Percentiles rank a stretch among this genome's conserved stretches.
These are phyloP conservation scores for Pythium rhizo-oryzae DNA, from an alignment of 352 stramenopile species.

Conservation along the genomic window DNA sequence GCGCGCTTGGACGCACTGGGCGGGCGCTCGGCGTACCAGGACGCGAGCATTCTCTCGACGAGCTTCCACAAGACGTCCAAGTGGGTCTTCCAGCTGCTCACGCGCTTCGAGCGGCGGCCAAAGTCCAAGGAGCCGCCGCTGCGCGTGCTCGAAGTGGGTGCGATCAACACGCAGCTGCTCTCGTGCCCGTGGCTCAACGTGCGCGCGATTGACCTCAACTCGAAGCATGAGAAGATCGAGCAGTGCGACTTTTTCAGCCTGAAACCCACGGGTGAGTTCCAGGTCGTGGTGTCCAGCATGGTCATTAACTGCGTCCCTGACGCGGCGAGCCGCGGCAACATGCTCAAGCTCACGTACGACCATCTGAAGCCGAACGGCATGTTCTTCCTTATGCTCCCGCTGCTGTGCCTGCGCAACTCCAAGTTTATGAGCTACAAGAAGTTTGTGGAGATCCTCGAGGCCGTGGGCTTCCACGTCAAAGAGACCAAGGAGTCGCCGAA, in stretches of 20 bases:
- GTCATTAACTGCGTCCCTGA: conserved; percentile 96
- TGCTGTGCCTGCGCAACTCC: conserved; percentile 76
- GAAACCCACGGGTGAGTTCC: conserved; percentile 65
- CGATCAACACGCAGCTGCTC: conserved; percentile 97
- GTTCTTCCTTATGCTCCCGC: conserved; percentile 78
- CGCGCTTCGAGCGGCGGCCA: conserved; percentile 66
- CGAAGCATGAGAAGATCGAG: conserved; percentile 90
- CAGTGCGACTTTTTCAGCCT: conserved; percentile 93
- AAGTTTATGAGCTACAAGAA: conserved; percentile 75
- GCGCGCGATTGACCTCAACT: conserved; percentile 95
- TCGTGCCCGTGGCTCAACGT: conserved; percentile 92
- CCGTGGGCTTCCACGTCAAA: conserved; percentile 64
- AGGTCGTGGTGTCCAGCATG: conserved; percentile 95
- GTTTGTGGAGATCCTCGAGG: conserved; percentile 68
- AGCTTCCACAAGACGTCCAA: conserved; percentile 95
- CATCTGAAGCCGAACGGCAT: conserved; percentile 57
- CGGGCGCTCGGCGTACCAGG: conserved; percentile 93
- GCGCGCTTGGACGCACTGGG: conserved; percentile 84
- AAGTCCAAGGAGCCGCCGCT: conserved; percentile 69
- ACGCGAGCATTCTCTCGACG: conserved; percentile 94
- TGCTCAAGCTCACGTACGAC: conserved; percentile 66
- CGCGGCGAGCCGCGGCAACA: conserved; percentile 72
- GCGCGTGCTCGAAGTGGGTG: conserved; percentile 86
- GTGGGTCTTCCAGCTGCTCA: conserved; percentile 94
- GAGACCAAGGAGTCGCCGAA: conserved; percentile 83